Percentiles rank a stretch among this genome's conserved stretches.
These are phyloP conservation scores for Emmonsiellopsis sp. DNA, from an alignment of 2,329 filamentous ascomycete species.

Conservation along the genomic window DNA sequence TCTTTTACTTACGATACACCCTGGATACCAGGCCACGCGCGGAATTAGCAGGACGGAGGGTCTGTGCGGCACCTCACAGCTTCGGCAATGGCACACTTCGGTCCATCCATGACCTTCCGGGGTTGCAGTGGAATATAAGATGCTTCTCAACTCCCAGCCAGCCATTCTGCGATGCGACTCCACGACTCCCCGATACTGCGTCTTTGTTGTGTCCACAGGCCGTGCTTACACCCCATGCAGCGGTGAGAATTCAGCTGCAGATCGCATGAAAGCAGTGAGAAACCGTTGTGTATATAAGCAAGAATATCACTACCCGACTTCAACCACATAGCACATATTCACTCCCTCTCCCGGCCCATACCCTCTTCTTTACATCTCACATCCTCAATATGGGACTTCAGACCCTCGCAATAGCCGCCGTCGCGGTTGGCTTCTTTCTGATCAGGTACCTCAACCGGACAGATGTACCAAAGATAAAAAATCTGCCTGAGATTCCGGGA, in stretches of 20 bases:
- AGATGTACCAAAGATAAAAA: conserved; percentile 53
- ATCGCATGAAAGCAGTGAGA: no score
- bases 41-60: background rate
- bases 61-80: background rate
- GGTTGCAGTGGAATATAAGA: no score
- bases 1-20: background rate
- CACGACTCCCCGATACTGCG: no score
- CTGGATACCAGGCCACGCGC: background rate
- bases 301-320: background rate
- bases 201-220: no score
- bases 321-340: background rate
- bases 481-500: conserved; percentile 53
- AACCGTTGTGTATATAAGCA: no score
- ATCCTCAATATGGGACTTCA: conserved; percentile 9
- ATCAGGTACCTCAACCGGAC: conserved; percentile 41
- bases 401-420: conserved; percentile 19
- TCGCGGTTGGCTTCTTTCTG: conserved; percentile 31
- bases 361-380: background rate
- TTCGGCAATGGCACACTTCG: no score
- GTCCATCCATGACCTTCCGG: no score
- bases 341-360: no score
- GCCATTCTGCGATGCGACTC: no score
- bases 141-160: no score
- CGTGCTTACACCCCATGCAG: no score
- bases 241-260: no score